A percentile compares a stretch with the other conserved stretches of the same genome.
Evolutionary conservation across 179 eudicot genomes (phyloP).

Genomic region (Amaranthus tricolor): DNA sequence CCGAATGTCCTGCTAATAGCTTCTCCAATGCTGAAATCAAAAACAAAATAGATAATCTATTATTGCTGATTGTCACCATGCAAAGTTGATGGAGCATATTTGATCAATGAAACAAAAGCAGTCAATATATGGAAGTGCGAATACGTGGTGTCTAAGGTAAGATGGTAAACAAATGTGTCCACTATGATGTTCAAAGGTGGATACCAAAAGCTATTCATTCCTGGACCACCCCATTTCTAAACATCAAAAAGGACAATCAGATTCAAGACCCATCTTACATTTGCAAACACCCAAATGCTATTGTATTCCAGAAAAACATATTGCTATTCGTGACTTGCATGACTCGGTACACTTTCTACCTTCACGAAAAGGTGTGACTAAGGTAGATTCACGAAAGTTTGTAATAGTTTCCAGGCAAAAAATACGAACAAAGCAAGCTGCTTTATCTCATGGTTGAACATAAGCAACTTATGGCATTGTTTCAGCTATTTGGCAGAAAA

Average conservation of each 20-base stretch:
- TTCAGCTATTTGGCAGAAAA: not conserved
- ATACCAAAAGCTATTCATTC: not conserved
- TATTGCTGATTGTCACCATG: not conserved
- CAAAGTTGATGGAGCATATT: not conserved
- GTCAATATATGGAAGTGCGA: not conserved
- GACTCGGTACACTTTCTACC: not conserved
- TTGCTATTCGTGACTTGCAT: not conserved
- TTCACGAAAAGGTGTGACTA: not conserved
- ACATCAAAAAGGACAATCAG: not conserved
- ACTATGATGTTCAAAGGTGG: not conserved
- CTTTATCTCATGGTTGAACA: not conserved
- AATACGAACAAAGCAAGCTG: not conserved
- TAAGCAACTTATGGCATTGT: not conserved
- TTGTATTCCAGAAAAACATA: not conserved
- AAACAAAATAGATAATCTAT: not conserved
- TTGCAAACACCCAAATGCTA: not conserved
- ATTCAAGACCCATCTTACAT: not conserved
- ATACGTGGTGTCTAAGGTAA: not conserved
- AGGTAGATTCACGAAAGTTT: not conserved
- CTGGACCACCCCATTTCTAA: not conserved
- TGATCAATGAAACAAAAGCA: not conserved
- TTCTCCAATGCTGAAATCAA: constrained; percentile 78
- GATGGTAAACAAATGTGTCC: not conserved
- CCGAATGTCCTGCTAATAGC: constrained; percentile 60
- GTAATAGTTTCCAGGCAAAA: not conserved